Base-by-base conservation (phyloP, 2,329 filamentous ascomycete genomes). In the Aspergillus texensis region DNA sequence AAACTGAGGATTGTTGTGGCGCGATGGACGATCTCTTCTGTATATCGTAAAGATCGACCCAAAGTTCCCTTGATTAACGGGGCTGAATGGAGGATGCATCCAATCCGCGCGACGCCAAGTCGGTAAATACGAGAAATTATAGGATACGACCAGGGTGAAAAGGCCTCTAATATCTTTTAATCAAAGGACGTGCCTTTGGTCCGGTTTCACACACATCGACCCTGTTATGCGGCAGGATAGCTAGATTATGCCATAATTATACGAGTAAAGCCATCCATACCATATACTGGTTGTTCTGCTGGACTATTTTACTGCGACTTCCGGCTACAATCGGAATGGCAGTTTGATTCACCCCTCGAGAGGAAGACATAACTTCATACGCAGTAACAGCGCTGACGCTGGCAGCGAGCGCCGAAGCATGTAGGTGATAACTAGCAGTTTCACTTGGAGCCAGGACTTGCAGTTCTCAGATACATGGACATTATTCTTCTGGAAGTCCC, bases 41-140 rank as follows among this genome's bases (percentile, higher is more conserved):
- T 28, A 34, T 54, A 54, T 24, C 52, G 52, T n/a, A 54, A 54
- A 14, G 52, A 54, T 54, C 52, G 52, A 36, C 52, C 52, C 19
- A 8, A 14, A n/a, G 19, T 30, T 21, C 6, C 52, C 30, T 24
- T 16, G 52, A 30, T 21, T 54, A 19, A 54, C 6, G 24, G 46
- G 26, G 28, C 45, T 48, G 3, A 6, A 28, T 48, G 45, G 24
- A 53, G 28, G 30, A 30, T 9, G 1, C 32, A 36, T 46, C 43
- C 55, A 57, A 46, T 45, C 39, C 39, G 36, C 45, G 19, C 36
- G 39, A 46, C n/a, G 39, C 55, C 26, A 57, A 57, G 43, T 45
- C 55, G 26, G 26, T 24, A 21, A 57, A 54, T 54, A 54, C 52
- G 52, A 54, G 52, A 50, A 11, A 50, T 50, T 8, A 50, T 30